Percentiles rank a stretch among this genome's conserved stretches.
Conservation (phyloP, 78 protist species). For the Dictyostelium discoideum region dicty_2.7 NC_007088.5:81001-81500, state of each 20-base stretch:
- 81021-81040: too few species aligned
- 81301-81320: conserved; percentile 6
- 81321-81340: background rate
- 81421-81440: background rate
- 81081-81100: background rate
- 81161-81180: background rate
- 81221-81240: background rate
- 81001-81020: too few species aligned
- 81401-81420: background rate
- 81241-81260: background rate
- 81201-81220: conserved; percentile 2
- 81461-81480: background rate
- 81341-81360: conserved; percentile 1
- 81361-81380: background rate
- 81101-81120: background rate
- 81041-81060: too few species aligned
- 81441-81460: background rate
- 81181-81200: too few species aligned
- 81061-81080: background rate
- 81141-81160: background rate
- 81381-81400: background rate
- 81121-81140: background rate
- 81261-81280: background rate
- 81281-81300: background rate
- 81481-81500: background rate